Evolutionary conservation across 2,329 filamentous ascomycete species (phyloP), one percentile per base, ranked within the genome.

Genomic region (Stromatinia cepivora): DNA sequence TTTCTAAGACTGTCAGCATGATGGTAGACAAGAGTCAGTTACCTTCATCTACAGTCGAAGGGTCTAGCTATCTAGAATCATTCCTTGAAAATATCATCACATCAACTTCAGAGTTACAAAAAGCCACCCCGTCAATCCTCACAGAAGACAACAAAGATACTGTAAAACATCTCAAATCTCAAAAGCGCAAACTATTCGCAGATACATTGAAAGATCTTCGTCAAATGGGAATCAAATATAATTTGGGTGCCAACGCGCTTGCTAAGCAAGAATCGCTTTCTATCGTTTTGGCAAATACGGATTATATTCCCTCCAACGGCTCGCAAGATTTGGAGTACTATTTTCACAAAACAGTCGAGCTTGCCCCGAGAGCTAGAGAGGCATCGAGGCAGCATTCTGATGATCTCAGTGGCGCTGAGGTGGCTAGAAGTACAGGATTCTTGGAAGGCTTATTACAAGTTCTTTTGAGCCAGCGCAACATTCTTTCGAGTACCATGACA

Each of bases 171-270:
- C 87, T 98, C 74, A 98, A 97, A 82, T 89, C 88, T 3, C 87
- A 92, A 75, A 99, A 99, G 81, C 88, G 93, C 56, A 94, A 93
- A 75, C 85, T 98, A 20, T 95, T 97, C 75, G 92, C 93, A 0
- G 94, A 98, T 74, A 94, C 92, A 0, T 82, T 99, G 72, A 94
- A 92, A 76, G 87, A 89, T 31, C 82, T 97, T 39, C 88, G 93
- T 48, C 87, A 90, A 69, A 98, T 99, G 94, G 95, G 95, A 5
- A 87, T 99, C 75, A 90, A 90, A 75, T 88, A 90, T 66, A 97
- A 97, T 77, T 83, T 97, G 22, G 88, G 91, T 73, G 89, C 88
- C 20, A 88, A 92, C 76, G 84, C 90, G 56, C 83, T 98, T 25
- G 85, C 86, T 52, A 87, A 88, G 66, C 95, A 99, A 79, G 84